Percentiles rank a stretch among this genome's conserved stretches.
Evolutionary conservation across 768 basidiomycete genomes (phyloP).

Genomic region (Pulveroboletus frians): DNA sequence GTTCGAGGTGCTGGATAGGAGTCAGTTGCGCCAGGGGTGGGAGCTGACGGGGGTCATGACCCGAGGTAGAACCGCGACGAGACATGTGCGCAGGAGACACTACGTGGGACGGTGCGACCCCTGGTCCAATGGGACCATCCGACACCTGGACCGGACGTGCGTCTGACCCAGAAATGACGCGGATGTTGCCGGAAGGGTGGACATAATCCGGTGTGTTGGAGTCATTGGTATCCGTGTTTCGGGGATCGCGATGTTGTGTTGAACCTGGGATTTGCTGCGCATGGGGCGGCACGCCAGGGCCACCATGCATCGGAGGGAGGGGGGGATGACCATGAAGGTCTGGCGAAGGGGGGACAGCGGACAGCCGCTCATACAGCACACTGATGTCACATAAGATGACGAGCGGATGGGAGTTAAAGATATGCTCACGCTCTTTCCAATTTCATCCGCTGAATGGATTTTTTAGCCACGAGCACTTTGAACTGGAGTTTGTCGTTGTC

Average conservation of each 20-base stretch:
- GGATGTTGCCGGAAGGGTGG: conserved; percentile 44
- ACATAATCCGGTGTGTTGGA: conserved; percentile 45
- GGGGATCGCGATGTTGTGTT: conserved; percentile 32
- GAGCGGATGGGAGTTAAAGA: conserved; percentile 17
- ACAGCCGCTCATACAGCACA: conserved; percentile 74
- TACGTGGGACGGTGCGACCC: conserved; percentile 34
- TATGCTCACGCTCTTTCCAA: conserved; percentile 78
- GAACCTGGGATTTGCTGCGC: conserved; percentile 17
- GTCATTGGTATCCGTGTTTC: conserved; percentile 45
- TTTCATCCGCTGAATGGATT: conserved; percentile 81
- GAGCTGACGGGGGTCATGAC: conserved; percentile 46
- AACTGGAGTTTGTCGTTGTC: conserved; percentile 86
- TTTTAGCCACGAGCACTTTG: conserved; percentile 74
- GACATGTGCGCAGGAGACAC: conserved; percentile 38
- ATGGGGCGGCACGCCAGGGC: conserved; percentile 34
- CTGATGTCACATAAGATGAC: conserved; percentile 35
- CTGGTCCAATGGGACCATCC: conserved; percentile 46
- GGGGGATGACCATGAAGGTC: conserved; percentile 39
- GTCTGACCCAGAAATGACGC: conserved; percentile 44
- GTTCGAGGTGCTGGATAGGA: conserved; percentile 37
- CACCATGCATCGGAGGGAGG: conserved; percentile 31
- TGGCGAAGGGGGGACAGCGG: conserved; percentile 54
- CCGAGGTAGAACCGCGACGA: conserved; percentile 37
- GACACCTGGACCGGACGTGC: conserved; percentile 45
- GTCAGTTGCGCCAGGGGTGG: conserved; percentile 46